phyloP scores from a whole-genome alignment of 1,139 yeast genomes.

The Scheffersomyces titani region DNA sequence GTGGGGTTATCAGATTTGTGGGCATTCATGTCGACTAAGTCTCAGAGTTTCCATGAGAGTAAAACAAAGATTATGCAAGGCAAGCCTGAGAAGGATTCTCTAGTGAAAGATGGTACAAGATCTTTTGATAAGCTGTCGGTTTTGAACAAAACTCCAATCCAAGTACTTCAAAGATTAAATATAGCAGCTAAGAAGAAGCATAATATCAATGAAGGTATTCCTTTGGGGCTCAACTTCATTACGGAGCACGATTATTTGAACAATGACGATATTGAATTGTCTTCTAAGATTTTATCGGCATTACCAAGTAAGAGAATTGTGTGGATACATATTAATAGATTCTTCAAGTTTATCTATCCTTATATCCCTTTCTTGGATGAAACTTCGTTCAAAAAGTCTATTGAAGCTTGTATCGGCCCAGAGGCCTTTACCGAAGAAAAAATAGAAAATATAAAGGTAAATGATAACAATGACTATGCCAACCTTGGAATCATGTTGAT shows the following conservation, averaged over 20 bases:
- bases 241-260: not conserved
- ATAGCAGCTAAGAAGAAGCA: constrained; percentile 18
- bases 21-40: constrained; percentile 22
- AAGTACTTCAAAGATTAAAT: constrained; percentile 8
- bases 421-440: constrained; percentile 20
- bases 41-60: not conserved
- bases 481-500: constrained; percentile 31
- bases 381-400: constrained; percentile 18
- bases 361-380: constrained; percentile 42
- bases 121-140: not conserved
- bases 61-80: not conserved
- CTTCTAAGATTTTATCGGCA: constrained; percentile 31
- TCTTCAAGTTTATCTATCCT: constrained; percentile 34
- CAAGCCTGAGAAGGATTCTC: constrained; percentile 17
- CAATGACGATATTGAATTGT: constrained; percentile 21
- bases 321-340: constrained; percentile 34
- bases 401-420: constrained; percentile 29
- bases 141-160: not conserved
- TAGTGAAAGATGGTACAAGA: not conserved
- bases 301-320: constrained; percentile 34
- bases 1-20: constrained; percentile 38
- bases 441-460: constrained; percentile 22
- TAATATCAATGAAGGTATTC: constrained; percentile 19
- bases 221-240: constrained; percentile 27
- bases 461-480: constrained; percentile 35